Percentiles rank a stretch among this genome's conserved stretches.
These are phyloP conservation scores for Penicillium angulare DNA, from an alignment of 495 filamentous ascomycete genomes.

Conservation along the genomic window DNA sequence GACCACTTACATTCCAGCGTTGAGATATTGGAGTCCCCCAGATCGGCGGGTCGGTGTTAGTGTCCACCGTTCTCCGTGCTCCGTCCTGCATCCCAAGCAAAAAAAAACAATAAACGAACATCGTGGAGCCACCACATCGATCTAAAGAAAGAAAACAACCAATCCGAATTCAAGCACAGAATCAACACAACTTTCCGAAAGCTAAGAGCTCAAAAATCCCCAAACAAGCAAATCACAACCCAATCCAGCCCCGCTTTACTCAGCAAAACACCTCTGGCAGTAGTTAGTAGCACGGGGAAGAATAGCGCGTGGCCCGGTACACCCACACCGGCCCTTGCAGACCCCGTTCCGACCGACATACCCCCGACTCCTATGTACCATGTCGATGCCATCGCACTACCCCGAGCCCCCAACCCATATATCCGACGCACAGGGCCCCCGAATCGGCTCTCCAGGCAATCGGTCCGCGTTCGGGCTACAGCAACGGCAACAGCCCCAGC, in stretches of 20 bases:
- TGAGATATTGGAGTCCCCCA: background rate
- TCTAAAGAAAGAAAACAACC: background rate
- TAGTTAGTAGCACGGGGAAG: too few species aligned
- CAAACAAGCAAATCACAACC: background rate
- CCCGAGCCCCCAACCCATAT: conserved; percentile 31
- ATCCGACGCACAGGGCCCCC: conserved; percentile 1
- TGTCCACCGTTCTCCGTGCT: background rate
- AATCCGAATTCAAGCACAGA: background rate
- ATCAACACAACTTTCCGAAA: too few species aligned
- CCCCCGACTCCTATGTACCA: background rate
- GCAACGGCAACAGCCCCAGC: background rate
- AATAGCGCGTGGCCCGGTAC: too few species aligned
- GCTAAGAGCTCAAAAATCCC: background rate
- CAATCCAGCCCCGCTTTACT: too few species aligned
- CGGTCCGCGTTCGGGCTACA: conserved; percentile 1
- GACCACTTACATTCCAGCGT: background rate
- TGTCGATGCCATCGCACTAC: conserved; percentile 18
- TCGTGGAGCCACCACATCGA: background rate
- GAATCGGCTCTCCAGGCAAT: background rate
- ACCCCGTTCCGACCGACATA: background rate
- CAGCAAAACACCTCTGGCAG: too few species aligned
- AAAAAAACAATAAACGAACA: background rate
- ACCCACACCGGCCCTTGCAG: background rate
- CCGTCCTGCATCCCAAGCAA: background rate
- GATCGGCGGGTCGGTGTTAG: background rate